Base-by-base conservation (phyloP, 306 rosid species). In the Albizia julibrissin region DNA sequence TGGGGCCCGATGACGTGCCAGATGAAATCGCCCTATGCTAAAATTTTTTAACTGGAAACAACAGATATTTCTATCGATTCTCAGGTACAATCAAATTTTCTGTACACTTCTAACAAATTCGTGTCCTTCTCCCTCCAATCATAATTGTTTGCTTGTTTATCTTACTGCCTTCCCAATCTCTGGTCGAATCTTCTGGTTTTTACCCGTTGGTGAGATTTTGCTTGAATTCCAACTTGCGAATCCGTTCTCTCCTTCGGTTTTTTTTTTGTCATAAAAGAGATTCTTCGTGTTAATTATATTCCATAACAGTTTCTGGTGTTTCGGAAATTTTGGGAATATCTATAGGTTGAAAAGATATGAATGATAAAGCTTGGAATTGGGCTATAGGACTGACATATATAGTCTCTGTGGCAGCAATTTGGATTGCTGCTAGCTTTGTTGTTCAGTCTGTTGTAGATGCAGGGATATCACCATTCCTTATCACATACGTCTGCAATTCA, bases 351-450 rank as follows among this genome's bases (percentile, higher is more conserved):
- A 82, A 81, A 78, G 89, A 70, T 66, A 88, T 80, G 93, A 84
- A 69, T 47, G 87, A 80, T 86, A 83, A 93, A 88, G 59, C 82
- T 65, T 88, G 95, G 96, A 93, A 86, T 86, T 95, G 99, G 98
- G 82, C 40, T 83, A 59, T 92, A 37, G 99, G 99, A 79, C 88
- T 95, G 90, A 61, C 78, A 49, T 95, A 92, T 74, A 92, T 95
- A 80, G 62, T 92, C 84, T 85, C 92, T 12, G 99, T 95, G 82
- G 98, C 98, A 52, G 84, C 92, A 19, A 95, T 95, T 56, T 95
- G 99, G 99, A 93, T 95, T 87, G 97, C 99, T 88, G 99, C 99
- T 46, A 93, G 99, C 82, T 93, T 91, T 85, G 98, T 95, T 61
- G 99, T 95, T 43, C 99, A 95, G 85, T 93, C 98, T 24, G 99